Percentiles rank a stretch among this genome's conserved stretches.
phyloP scores from a whole-genome alignment of 306 rosid species.

The Crataegus laevigata region DNA sequence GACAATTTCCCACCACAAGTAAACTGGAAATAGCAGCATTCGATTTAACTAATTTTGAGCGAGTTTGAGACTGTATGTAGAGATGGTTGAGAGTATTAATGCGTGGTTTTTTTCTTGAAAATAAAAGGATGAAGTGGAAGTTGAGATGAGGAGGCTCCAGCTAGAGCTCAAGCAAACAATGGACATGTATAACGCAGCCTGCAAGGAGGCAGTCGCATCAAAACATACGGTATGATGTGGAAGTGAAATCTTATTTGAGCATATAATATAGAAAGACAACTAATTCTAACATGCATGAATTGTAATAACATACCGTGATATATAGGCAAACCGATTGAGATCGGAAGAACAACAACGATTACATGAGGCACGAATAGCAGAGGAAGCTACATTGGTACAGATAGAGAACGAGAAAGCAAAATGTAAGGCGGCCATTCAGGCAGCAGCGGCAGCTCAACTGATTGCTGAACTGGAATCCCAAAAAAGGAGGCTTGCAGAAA shows the following conservation, averaged over 20 bases:
- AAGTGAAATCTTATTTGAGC: no score
- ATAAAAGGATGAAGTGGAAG: constrained; percentile 25
- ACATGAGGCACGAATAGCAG: not conserved
- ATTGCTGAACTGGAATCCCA: not conserved
- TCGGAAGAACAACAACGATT: not conserved
- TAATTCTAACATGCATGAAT: no score
- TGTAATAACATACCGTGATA: no score
- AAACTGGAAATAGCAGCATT: not conserved
- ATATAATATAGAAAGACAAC: not conserved
- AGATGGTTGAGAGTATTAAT: not conserved
- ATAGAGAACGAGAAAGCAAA: not conserved
- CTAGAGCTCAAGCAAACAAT: constrained; percentile 19
- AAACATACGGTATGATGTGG: constrained; percentile 13
- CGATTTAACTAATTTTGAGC: not conserved
- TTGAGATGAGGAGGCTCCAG: constrained; percentile 16
- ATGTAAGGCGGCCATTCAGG: not conserved
- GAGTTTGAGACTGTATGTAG: not conserved
- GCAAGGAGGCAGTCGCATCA: constrained; percentile 8
- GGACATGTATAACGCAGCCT: constrained; percentile 19
- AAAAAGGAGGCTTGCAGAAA: not conserved
- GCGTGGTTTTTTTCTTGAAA: not conserved
- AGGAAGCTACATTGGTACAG: not conserved
- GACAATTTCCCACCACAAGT: not conserved
- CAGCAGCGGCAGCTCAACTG: not conserved
- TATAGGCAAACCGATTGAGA: not conserved